These are phyloP conservation scores for Scenedesmus sp. DNA, from an alignment of 163 green algal species.

Conservation along the genomic window DNA sequence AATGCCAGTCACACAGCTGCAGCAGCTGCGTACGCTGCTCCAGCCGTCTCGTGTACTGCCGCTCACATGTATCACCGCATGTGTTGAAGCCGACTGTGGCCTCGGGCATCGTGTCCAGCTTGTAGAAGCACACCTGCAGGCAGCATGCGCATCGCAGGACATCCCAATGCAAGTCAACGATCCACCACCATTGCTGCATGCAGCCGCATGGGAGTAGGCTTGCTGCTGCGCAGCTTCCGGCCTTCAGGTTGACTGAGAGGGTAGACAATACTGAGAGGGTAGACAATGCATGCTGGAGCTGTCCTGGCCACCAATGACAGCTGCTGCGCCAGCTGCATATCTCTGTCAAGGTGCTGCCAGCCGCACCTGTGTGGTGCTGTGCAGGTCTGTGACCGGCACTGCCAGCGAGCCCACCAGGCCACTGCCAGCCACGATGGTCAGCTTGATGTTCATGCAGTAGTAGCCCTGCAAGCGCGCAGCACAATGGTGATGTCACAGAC, in stretches of 20 bases:
- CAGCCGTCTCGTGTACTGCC: background rate
- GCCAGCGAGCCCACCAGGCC: background rate
- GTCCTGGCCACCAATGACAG: background rate
- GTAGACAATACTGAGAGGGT: too few species aligned
- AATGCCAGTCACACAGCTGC: background rate
- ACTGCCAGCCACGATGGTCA: background rate
- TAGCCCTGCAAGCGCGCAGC: background rate
- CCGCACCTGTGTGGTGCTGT: constrained; percentile 18
- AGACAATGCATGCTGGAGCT: too few species aligned
- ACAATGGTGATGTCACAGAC: background rate
- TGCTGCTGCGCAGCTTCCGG: too few species aligned
- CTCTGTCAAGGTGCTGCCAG: background rate
- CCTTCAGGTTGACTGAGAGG: too few species aligned
- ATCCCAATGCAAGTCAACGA: too few species aligned
- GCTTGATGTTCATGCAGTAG: constrained; percentile 21
- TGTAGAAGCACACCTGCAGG: constrained; percentile 25
- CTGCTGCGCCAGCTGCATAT: background rate
- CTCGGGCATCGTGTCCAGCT: background rate
- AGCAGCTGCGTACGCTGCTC: background rate
- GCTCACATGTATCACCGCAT: constrained; percentile 6
- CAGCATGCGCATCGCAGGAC: background rate
- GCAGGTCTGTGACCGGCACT: constrained; percentile 10
- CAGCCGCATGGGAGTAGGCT: too few species aligned
- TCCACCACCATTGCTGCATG: too few species aligned
- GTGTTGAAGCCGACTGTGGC: background rate